These are phyloP conservation scores for Bremia lactucae DNA, from an alignment of 352 stramenopile species.

Conservation along the genomic window DNA sequence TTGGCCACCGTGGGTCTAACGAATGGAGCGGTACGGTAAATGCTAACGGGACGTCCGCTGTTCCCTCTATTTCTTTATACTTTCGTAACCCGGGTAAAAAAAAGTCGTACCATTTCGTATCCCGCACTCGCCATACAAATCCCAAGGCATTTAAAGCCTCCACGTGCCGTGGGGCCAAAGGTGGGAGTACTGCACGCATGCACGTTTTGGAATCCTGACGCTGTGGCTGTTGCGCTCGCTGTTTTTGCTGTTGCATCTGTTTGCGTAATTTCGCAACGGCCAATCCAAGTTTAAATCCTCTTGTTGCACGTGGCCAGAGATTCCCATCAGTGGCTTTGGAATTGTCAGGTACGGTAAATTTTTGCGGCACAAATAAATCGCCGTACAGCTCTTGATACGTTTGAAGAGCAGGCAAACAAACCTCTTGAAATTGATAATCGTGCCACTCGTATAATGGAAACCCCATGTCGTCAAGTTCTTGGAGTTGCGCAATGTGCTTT, in stretches of 20 bases:
- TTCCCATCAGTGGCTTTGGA: neutral
- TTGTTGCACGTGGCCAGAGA: conserved; percentile 69
- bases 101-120: conserved; percentile 61
- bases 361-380: conserved; percentile 87
- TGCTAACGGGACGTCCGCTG: conserved; percentile 44
- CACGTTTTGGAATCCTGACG: neutral
- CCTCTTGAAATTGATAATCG: conserved; percentile 52
- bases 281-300: conserved; percentile 77
- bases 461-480: conserved; percentile 28
- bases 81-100: conserved; percentile 48
- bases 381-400: conserved; percentile 73
- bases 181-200: conserved; percentile 8
- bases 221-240: conserved; percentile 4
- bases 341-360: conserved; percentile 79
- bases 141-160: conserved; percentile 80
- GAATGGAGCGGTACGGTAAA: conserved; percentile 42
- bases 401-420: conserved; percentile 62
- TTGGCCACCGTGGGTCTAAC: conserved; percentile 34
- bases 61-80: conserved; percentile 49
- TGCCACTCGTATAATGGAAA: conserved; percentile 51
- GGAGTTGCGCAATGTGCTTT: conserved; percentile 26
- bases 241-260: conserved; percentile 23
- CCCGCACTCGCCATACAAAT: conserved; percentile 86
- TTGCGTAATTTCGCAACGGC: conserved; percentile 85
- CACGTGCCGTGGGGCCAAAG: conserved; percentile 46